Conservation (phyloP, 176 grass and related monocot species). For the Juncus inflexus region DNA sequence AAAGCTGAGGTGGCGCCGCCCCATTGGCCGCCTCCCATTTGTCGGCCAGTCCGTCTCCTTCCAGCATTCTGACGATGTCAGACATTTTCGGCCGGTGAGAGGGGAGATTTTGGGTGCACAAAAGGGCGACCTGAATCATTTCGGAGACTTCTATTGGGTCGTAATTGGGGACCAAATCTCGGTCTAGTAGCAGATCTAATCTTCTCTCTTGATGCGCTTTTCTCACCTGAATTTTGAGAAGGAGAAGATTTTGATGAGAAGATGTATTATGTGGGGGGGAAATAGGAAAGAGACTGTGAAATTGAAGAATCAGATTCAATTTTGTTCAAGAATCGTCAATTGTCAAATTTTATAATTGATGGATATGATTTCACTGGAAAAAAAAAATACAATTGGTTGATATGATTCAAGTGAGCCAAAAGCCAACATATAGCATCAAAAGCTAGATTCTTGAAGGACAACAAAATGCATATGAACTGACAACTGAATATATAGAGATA, state of each 20-base stretch:
- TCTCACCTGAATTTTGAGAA: slow-evolving; percentile 47
- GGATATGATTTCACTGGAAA: no score
- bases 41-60: slow-evolving; percentile 76
- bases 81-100: slow-evolving; percentile 69
- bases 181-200: slow-evolving; percentile 68
- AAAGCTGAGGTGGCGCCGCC: slow-evolving; percentile 4
- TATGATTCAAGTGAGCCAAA: no score
- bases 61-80: slow-evolving; percentile 77
- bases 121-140: slow-evolving; percentile 72
- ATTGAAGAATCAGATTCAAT: not conserved
- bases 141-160: slow-evolving; percentile 75
- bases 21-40: slow-evolving; percentile 61
- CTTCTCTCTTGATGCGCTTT: slow-evolving; percentile 83
- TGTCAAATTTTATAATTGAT: no score
- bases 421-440: no score
- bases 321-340: no score
- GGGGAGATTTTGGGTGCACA: slow-evolving; percentile 80
- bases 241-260: not conserved
- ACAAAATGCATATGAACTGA: not conserved
- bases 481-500: not conserved
- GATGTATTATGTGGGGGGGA: not conserved
- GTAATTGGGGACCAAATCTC: slow-evolving; percentile 43
- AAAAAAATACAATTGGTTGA: no score
- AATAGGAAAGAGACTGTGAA: not conserved
- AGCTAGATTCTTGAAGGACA: no score